Conservation (phyloP, 2,329 filamentous ascomycete species). For the Capronia epimyces region DNA sequence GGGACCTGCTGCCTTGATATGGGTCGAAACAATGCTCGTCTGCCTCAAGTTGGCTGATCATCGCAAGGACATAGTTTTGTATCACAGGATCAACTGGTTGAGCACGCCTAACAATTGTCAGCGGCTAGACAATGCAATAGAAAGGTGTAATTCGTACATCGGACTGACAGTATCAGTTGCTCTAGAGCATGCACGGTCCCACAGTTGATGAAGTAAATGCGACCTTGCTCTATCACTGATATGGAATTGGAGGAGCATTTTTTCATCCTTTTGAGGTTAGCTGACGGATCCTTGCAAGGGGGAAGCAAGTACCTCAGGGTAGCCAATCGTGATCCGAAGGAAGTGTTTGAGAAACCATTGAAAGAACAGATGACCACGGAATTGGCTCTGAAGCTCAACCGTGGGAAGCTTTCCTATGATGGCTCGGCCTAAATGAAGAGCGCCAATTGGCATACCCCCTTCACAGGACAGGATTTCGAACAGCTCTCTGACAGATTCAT, state of each 20-base stretch:
- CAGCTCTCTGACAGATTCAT: constrained; percentile 69
- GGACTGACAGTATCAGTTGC: constrained; percentile 52
- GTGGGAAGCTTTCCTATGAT: constrained; percentile 70
- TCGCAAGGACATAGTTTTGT: constrained; percentile 12
- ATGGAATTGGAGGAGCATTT: constrained; percentile 77
- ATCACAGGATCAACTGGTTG: constrained; percentile 18
- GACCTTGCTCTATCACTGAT: constrained; percentile 86
- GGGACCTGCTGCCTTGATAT: constrained; percentile 7
- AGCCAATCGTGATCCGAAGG: constrained; percentile 73
- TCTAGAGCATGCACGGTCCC: constrained; percentile 69
- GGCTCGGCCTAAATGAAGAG: constrained; percentile 77
- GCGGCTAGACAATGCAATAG: constrained; percentile 4
- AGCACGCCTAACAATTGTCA: constrained; percentile 26
- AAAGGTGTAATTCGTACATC: neutral
- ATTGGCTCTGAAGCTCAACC: constrained; percentile 64
- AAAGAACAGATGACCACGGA: constrained; percentile 76
- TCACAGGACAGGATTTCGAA: constrained; percentile 79
- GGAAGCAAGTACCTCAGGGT: constrained; percentile 65
- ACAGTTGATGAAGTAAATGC: constrained; percentile 66
- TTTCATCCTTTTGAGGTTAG: constrained; percentile 48
- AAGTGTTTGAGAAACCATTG: constrained; percentile 92
- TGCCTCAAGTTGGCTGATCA: constrained; percentile 22
- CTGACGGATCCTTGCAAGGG: constrained; percentile 18
- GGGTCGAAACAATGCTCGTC: constrained; percentile 15
- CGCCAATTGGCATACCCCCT: constrained; percentile 78